Evolutionary conservation across 345 rosid genomes (phyloP), one percentile per base, ranked within the genome.

Genomic region (Garcia nutans): DNA sequence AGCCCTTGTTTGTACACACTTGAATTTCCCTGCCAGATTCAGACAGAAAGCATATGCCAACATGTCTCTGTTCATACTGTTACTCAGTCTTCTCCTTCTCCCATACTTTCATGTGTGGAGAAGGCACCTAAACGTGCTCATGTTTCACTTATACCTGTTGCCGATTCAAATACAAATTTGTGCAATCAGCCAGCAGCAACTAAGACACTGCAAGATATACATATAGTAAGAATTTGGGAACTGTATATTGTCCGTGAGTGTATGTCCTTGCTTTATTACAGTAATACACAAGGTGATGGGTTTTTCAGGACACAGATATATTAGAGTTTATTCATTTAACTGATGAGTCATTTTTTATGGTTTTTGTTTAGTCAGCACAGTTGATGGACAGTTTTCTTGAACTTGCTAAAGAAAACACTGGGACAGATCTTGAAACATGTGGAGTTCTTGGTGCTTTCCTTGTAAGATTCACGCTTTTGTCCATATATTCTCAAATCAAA

Each of bases 401-500:
- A 79, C 91, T 94, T 69, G 94, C 97, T 37, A 86, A 86, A 84
- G 93, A 89, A 73, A 94, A 92, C 83, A 91, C 98, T 20, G 87
- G 89, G 78, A 87, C 89, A 60, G 96, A 94, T 84, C 92, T 92
- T 58, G 98, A 94, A 85, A 92, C 97, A 44, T 92, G 98, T 79
- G 98, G 97, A 26, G 82, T 90, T 80, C 98, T 94, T 42, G 88
- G 92, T 78, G 98, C 97, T 44, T 89, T 87, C 80, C 92, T 87
- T 74, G 98, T 93, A 88, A 83, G 92, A 75, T 74, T 60, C 50
- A 44, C 72, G 59, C 55, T 68, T 68, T 71, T 54, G 68, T 58
- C 54, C 19, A 22, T n/a, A 17, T 13, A 5, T 22, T 76, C 52
- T 45, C 47, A 47, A 66, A 62, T 16, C 57, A n/a, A 56, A 72